Percentiles rank a stretch among this genome's conserved stretches.
Evolutionary conservation across 208 protist species (phyloP).

Genomic region (Acanthamoeba castellanii): DNA sequence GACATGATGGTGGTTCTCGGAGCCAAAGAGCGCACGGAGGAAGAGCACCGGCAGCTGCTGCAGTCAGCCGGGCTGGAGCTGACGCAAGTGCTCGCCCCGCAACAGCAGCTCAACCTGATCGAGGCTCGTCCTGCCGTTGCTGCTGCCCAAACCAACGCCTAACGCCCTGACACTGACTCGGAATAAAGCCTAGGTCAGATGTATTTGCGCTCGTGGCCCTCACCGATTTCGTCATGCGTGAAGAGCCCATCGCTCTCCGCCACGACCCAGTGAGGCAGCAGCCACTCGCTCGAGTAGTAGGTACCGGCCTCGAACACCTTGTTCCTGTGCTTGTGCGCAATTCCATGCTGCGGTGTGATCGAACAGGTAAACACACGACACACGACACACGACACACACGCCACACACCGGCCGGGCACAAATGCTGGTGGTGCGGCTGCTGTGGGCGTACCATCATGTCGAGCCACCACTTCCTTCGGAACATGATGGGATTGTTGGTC

Average conservation of each 20-base stretch:
- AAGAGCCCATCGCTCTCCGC: constrained; percentile 40
- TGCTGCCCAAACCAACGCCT: too few relatives aligned
- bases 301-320: constrained; percentile 18
- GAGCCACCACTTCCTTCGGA: background rate
- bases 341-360: background rate
- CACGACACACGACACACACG: too few relatives aligned
- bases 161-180: too few relatives aligned
- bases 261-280: constrained; percentile 66
- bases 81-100: background rate
- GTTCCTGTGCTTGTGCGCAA: constrained; percentile 43
- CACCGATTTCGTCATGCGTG: constrained; percentile 37
- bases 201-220: background rate
- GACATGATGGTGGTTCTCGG: background rate
- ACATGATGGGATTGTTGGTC: constrained; percentile 70
- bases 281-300: constrained; percentile 51
- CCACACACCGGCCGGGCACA: background rate
- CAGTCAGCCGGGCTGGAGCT: background rate
- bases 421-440: too few relatives aligned
- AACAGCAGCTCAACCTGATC: background rate
- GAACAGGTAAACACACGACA: too few relatives aligned
- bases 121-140: too few relatives aligned
- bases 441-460: constrained; percentile 2
- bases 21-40: constrained; percentile 11
- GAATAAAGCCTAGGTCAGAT: too few relatives aligned
- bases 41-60: constrained; percentile 7